These are phyloP conservation scores for Fraxinus paxiana DNA, from an alignment of 305 asterid genomes.

Conservation along the genomic window DNA sequence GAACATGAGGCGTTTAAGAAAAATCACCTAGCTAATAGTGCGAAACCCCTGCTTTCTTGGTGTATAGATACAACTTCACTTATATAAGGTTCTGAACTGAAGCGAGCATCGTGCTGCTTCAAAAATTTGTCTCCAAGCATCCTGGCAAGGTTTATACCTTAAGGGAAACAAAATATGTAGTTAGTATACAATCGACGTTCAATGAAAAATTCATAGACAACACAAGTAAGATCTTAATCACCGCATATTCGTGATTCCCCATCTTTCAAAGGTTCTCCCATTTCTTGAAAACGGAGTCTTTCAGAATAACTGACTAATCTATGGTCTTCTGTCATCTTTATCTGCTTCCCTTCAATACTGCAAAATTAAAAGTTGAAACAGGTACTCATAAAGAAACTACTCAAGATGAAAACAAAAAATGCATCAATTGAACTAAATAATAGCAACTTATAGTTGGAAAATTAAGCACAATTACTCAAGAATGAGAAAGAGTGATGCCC, in stretches of 20 bases:
- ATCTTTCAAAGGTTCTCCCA: slow-evolving; percentile 78
- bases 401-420: slow-evolving; percentile 9
- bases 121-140: slow-evolving; percentile 98
- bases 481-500: background rate
- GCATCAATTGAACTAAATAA: background rate
- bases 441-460: background rate
- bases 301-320: slow-evolving; percentile 70
- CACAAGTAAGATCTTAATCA: slow-evolving; percentile 28
- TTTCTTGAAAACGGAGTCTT: slow-evolving; percentile 71
- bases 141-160: slow-evolving; percentile 91
- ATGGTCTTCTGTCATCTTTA: slow-evolving; percentile 96
- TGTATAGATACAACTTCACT: slow-evolving; percentile 58
- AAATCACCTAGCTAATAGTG: slow-evolving; percentile 79
- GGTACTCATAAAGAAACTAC: background rate
- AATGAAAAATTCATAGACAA: slow-evolving; percentile 8
- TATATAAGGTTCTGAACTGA: slow-evolving; percentile 87
- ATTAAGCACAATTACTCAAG: background rate
- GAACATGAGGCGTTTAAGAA: slow-evolving; percentile 9
- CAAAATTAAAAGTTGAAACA: slow-evolving; percentile 23
- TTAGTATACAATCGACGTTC: slow-evolving; percentile 17
- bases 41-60: slow-evolving; percentile 55
- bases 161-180: slow-evolving; percentile 9
- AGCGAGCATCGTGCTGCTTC: slow-evolving; percentile 85
- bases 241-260: slow-evolving; percentile 95
- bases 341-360: slow-evolving; percentile 80